Percentiles rank a stretch among this genome's conserved stretches.
Conservation (phyloP, 495 filamentous ascomycete genomes). For the Neurospora sp. region DNA sequence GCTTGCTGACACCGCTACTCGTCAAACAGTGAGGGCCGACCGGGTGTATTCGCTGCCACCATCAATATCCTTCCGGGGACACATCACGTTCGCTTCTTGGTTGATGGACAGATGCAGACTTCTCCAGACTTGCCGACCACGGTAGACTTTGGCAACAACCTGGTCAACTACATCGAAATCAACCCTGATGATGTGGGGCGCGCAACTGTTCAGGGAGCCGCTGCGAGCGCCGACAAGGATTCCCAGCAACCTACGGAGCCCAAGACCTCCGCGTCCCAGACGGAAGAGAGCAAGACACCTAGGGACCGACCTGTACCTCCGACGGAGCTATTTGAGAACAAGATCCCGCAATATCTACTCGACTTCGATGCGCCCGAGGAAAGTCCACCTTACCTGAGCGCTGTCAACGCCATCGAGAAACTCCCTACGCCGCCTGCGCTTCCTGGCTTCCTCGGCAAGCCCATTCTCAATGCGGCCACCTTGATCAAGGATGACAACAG, state of each 20-base stretch:
- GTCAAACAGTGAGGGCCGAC: slow-evolving; percentile 37
- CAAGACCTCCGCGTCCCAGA: slow-evolving; percentile 10
- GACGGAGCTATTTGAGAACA: slow-evolving; percentile 42
- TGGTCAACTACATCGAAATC: slow-evolving; percentile 97
- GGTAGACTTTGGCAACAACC: slow-evolving; percentile 90
- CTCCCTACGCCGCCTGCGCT: slow-evolving; percentile 75
- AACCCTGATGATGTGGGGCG: slow-evolving; percentile 54
- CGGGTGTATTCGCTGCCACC: slow-evolving; percentile 56
- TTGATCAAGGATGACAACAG: slow-evolving; percentile 96
- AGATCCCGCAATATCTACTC: slow-evolving; percentile 73
- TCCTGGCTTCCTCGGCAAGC: slow-evolving; percentile 86
- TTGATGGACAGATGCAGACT: slow-evolving; percentile 84
- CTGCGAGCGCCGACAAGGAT: slow-evolving; percentile 12
- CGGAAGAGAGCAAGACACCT: slow-evolving; percentile 29
- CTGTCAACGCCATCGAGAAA: slow-evolving; percentile 57
- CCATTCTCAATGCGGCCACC: slow-evolving; percentile 81
- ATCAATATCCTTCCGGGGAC: slow-evolving; percentile 83
- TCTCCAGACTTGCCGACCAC: slow-evolving; percentile 83
- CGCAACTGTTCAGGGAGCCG: slow-evolving; percentile 6
- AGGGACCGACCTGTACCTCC: slow-evolving; percentile 33
- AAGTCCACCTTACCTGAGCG: slow-evolving; percentile 55
- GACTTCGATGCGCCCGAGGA: slow-evolving; percentile 83
- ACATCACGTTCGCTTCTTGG: slow-evolving; percentile 92
- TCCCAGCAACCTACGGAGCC: slow-evolving; percentile 10
- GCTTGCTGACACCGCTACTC: slow-evolving; percentile 9